These are phyloP conservation scores for Hibiscus syriacus DNA, from an alignment of 345 rosid genomes.

Conservation along the genomic window DNA sequence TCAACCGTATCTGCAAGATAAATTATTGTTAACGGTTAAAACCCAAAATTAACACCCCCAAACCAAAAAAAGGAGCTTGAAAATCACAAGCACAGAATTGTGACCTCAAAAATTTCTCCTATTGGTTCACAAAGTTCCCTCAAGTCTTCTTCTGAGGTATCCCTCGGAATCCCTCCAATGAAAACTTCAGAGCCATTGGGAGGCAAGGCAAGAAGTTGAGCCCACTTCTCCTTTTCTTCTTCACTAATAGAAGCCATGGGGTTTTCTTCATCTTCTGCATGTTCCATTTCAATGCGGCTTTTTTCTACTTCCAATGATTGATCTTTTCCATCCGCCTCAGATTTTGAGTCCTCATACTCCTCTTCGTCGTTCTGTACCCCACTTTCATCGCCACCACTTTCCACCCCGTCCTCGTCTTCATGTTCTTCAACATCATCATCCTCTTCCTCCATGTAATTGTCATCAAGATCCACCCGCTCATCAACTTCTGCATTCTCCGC, in stretches of 20 bases:
- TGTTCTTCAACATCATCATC: constrained; percentile 84
- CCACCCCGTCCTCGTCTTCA: constrained; percentile 59
- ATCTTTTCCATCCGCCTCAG: constrained; percentile 34
- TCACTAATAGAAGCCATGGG: constrained; percentile 39
- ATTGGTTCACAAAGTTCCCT: constrained; percentile 79
- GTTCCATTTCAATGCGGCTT: constrained; percentile 29
- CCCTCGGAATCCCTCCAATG: constrained; percentile 96
- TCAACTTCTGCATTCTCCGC: constrained; percentile 72
- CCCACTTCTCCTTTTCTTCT: constrained; percentile 64
- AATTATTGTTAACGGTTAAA: constrained; percentile 7
- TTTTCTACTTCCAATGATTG: constrained; percentile 42
- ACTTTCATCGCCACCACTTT: constrained; percentile 36
- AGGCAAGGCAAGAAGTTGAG: constrained; percentile 84
- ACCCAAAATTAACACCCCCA: neutral
- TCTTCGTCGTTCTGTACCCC: constrained; percentile 46
- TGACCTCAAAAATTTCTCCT: constrained; percentile 85
- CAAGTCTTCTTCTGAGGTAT: constrained; percentile 72
- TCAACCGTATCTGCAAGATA: constrained; percentile 58
- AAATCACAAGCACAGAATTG: constrained; percentile 13
- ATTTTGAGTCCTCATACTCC: constrained; percentile 47
- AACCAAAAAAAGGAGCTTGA: neutral
- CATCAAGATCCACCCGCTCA: constrained; percentile 91
- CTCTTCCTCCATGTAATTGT: constrained; percentile 89
- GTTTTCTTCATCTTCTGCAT: constrained; percentile 40
- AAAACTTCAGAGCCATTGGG: constrained; percentile 97